phyloP scores from a whole-genome alignment of 169 alveolate species.

The Cryptosporidium sp. region DNA sequence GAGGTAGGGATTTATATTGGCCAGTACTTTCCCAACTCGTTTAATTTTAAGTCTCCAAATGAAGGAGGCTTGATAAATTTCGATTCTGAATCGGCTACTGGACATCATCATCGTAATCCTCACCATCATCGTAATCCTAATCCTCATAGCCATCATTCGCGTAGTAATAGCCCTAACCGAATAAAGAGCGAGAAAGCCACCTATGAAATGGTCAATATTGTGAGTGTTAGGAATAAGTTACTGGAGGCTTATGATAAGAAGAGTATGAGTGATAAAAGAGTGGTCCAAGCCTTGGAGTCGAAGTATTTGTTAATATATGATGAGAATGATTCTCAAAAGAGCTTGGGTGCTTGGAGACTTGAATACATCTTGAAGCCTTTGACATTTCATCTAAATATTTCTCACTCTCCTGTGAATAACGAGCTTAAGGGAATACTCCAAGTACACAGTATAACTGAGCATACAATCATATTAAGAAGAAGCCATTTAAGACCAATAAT shows the following conservation, averaged over 20 bases:
- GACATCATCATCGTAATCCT: background rate
- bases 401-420: constrained; percentile 60
- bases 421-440: constrained; percentile 50
- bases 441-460: constrained; percentile 48
- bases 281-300: background rate
- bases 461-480: constrained; percentile 58
- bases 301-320: constrained; percentile 34
- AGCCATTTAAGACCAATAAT: constrained; percentile 73
- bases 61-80: background rate
- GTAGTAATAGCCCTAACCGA: background rate
- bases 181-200: background rate
- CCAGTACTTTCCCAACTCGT: constrained; percentile 61
- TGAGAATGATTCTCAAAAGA: background rate
- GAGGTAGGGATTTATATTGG: constrained; percentile 64
- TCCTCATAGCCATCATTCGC: background rate
- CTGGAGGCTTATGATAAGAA: background rate
- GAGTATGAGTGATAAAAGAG: background rate
- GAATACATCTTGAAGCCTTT: constrained; percentile 59
- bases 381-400: constrained; percentile 47
- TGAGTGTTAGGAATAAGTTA: constrained; percentile 13
- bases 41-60: background rate
- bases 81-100: background rate
- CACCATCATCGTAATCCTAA: background rate
- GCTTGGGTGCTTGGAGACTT: constrained; percentile 72
- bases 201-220: constrained; percentile 22